A percentile compares a stretch with the other conserved stretches of the same genome.
phyloP scores from a whole-genome alignment of 257 asterid genomes.

The Nemophila menziesii region DNA sequence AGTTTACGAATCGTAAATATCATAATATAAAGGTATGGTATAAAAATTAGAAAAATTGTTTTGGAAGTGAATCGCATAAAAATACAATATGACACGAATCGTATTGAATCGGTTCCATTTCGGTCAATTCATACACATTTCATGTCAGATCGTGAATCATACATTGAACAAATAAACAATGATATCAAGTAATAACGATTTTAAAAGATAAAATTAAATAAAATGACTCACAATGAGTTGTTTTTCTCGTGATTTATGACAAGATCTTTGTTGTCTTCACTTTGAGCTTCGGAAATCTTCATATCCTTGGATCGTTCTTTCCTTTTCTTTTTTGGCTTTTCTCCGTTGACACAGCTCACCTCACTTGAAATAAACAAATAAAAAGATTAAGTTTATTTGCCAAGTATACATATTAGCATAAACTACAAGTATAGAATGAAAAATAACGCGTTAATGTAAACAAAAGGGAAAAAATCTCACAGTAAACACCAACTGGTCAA shows the following conservation, averaged over 20 bases:
- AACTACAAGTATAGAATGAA: not conserved
- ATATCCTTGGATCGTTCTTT: conserved; percentile 25
- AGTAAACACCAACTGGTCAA: too few relatives aligned
- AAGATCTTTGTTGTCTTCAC: conserved; percentile 11
- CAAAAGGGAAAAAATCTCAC: too few relatives aligned
- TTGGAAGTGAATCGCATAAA: too few relatives aligned
- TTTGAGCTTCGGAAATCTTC: conserved; percentile 20
- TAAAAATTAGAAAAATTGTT: too few relatives aligned
- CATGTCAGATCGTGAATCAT: too few relatives aligned
- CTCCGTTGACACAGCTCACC: conserved; percentile 10
- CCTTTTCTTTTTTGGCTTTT: conserved; percentile 44
- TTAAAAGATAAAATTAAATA: not conserved
- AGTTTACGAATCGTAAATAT: too few relatives aligned
- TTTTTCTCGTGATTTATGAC: conserved; percentile 2
- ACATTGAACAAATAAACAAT: not conserved
- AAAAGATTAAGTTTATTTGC: conserved; percentile 10
- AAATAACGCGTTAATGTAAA: too few relatives aligned
- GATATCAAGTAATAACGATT: not conserved
- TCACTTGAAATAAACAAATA: conserved; percentile 14
- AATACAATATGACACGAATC: too few relatives aligned
- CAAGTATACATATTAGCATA: conserved; percentile 9
- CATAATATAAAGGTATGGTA: too few relatives aligned
- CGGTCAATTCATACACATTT: too few relatives aligned
- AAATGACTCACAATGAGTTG: conserved; percentile 22
- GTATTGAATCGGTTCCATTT: too few relatives aligned